Base-by-base conservation (phyloP, 495 filamentous ascomycete genomes). In the Hypomontagnella monticulosa region DNA sequence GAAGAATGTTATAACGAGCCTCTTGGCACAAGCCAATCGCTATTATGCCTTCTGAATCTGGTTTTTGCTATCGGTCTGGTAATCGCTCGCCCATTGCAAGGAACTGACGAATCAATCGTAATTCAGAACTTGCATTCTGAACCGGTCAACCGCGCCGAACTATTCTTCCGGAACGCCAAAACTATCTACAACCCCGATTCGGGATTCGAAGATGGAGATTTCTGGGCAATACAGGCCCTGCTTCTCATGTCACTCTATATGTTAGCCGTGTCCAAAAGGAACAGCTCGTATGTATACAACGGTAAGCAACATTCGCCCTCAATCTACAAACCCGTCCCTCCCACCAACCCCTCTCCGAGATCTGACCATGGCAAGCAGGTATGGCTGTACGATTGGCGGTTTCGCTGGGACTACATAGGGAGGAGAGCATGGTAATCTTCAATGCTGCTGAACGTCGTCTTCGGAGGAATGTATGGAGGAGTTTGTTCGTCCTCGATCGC, bases 371-470 rank as follows among this genome's bases (percentile, higher is more conserved):
- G 23, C 27, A 44, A 12, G 19, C 38, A 84, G 85, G 86, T 9
- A 89, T 89, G 87, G 87, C 87, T 41, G 81, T 87, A 12, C 81
- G 85, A 1, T 85, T 84, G 23, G 84, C 85, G 12, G 84, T 84
- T 67, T 83, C 86, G 12, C 57, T 88, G 30, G 87, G 87, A 12
- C 69, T 89, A 14, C 87, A 89, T 64, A 77, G 85, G 49, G 85
- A 85, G 58, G 86, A 89, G 57, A 87, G 83, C 10, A 79, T 86
- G 77, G 72, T 75, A 10, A 79, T 85, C 27, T 87, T 85, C 69
- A 66, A 65, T 7, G 48, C 61, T 4, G 73, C 77, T 4, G 76
- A 85, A 47, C 77, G 81, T 69, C 67, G 51, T 16, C 68, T 80
- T 14, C 78, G 86, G 42, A 78, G 78, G 14, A 87, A 84, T 36